Conservation (phyloP, 352 stramenopile genomes). For the Saprolegnia parasitica region DNA sequence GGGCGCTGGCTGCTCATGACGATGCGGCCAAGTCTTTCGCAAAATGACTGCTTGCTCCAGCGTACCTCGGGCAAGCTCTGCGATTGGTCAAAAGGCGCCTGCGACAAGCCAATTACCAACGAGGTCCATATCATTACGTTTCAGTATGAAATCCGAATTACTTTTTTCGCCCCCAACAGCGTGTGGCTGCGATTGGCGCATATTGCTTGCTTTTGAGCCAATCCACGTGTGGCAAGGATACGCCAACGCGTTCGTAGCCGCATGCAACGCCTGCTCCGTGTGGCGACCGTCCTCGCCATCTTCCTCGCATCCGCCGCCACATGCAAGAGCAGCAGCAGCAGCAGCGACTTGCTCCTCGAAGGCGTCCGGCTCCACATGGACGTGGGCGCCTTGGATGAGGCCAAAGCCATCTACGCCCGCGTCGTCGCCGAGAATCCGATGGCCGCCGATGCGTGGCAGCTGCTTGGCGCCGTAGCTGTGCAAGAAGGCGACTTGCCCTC, state of each 20-base stretch:
- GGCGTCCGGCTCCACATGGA: not conserved
- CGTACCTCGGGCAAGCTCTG: not conserved
- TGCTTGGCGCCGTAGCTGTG: not conserved
- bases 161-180: not conserved
- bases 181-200: not conserved
- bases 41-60: conserved; percentile 10
- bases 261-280: not conserved
- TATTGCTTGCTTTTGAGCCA: not conserved
- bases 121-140: conserved; percentile 3
- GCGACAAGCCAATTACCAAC: conserved; percentile 8
- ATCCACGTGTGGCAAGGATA: not conserved
- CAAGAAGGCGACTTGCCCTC: conserved; percentile 13
- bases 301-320: not conserved
- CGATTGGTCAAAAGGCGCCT: conserved; percentile 9
- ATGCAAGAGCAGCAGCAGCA: not conserved
- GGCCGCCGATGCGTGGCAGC: conserved; percentile 10
- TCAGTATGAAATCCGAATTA: conserved; percentile 13
- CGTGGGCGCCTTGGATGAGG: not conserved
- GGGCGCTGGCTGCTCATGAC: not conserved
- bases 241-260: not conserved
- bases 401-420: conserved; percentile 5
- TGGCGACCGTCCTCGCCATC: not conserved
- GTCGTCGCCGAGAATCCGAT: not conserved
- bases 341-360: not conserved
- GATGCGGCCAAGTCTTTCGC: not conserved